These are phyloP conservation scores for Malassezia caprae DNA, from an alignment of 1,284 basidiomycete species.

Conservation along the genomic window DNA sequence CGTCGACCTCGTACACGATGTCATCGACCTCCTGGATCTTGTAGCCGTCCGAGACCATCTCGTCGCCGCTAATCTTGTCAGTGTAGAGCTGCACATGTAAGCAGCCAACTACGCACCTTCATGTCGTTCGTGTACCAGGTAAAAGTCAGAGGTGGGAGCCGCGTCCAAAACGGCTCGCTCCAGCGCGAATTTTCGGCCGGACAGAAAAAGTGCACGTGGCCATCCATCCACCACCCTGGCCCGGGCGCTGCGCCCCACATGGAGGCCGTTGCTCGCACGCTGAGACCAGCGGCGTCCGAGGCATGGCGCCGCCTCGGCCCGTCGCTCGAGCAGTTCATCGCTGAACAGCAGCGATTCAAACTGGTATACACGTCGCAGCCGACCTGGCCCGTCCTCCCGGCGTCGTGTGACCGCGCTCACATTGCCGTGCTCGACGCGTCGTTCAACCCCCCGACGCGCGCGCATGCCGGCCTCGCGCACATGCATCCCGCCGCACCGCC, in stretches of 20 bases:
- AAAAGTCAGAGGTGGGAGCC: not conserved
- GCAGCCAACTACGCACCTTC: constrained; percentile 11
- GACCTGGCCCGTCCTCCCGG: constrained; percentile 16
- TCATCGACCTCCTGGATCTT: constrained; percentile 62
- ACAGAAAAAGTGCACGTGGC: not conserved
- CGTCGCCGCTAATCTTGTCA: constrained; percentile 65
- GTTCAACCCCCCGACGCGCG: constrained; percentile 83
- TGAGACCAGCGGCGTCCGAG: not conserved
- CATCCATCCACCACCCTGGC: not conserved
- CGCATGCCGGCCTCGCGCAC: constrained; percentile 69
- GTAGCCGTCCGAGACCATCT: constrained; percentile 57
- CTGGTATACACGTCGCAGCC: constrained; percentile 24
- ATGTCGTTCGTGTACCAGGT: constrained; percentile 1
- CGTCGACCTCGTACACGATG: constrained; percentile 84
- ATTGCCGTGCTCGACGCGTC: constrained; percentile 71
- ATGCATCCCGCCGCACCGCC: constrained; percentile 26
- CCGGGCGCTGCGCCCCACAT: not conserved
- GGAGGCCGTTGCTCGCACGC: not conserved
- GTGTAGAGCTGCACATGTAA: constrained; percentile 56
- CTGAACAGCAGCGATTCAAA: not conserved
- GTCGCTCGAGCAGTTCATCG: constrained; percentile 2
- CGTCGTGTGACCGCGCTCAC: constrained; percentile 5
- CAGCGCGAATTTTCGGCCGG: not conserved
- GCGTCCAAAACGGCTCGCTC: not conserved
- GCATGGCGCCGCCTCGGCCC: not conserved